A percentile compares a stretch with the other conserved stretches of the same genome.
phyloP scores from a whole-genome alignment of 345 rosid genomes.

The Eucalyptus erythrocorys region DNA sequence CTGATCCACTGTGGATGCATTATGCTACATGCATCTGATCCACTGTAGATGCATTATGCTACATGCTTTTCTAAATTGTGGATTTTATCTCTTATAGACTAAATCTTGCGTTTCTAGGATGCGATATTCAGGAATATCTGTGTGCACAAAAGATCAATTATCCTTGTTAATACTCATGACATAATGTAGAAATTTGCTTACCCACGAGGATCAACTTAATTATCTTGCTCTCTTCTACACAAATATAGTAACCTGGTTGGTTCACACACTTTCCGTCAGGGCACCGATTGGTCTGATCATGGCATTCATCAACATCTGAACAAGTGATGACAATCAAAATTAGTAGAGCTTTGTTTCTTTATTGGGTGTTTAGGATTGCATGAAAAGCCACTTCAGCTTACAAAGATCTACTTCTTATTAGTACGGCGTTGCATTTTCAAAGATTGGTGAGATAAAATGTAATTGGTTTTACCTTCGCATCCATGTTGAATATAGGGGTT shows the following conservation, averaged over 20 bases:
- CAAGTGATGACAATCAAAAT: not conserved
- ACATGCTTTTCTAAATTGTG: not conserved
- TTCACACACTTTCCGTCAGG: not conserved
- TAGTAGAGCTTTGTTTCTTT: not conserved
- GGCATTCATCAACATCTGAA: not conserved
- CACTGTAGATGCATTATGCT: not conserved
- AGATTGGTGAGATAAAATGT: not conserved
- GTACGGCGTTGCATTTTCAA: not conserved
- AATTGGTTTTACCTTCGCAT: not conserved
- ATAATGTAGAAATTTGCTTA: not conserved
- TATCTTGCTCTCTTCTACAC: not conserved
- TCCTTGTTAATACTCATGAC: not conserved
- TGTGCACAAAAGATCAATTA: not conserved
- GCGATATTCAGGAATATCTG: not conserved
- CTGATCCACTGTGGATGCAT: not conserved
- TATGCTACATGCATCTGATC: not conserved
- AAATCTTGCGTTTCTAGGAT: not conserved
- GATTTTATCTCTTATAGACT: not conserved
- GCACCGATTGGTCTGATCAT: not conserved
- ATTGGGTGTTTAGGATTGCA: not conserved
- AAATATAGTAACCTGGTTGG: not conserved
- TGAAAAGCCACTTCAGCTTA: not conserved
- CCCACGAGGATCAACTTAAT: not conserved
- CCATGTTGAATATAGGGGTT: not conserved
- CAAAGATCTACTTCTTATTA: not conserved